Base-by-base conservation (phyloP, 2,329 filamentous ascomycete species). In the Colletotrichum neosansevieriae region DNA sequence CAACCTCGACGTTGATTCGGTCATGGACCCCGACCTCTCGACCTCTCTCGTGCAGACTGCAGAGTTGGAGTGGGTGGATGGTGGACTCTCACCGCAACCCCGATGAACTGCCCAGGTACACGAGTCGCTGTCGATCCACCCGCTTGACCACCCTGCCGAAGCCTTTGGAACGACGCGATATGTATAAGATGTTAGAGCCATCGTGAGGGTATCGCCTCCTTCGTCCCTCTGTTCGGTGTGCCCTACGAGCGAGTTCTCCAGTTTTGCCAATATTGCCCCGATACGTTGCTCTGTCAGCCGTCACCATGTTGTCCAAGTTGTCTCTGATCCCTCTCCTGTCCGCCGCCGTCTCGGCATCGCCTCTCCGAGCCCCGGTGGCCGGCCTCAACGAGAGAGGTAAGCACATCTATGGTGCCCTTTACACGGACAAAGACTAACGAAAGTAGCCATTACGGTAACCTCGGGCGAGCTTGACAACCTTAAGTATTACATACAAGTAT, bases 401-500 rank as follows among this genome's bases (percentile, higher is more conserved):
- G 34, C n/a, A 11, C 36, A 19, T 24, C n/a, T 24, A 13, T 13
- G 2, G 21, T 17, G 4, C 32, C 10, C 6, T 4, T 21, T 13
- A 51, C 32, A 45, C 24, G 29, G 57, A 34, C 56, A 19, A 24
- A 59, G 24, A 56, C 51, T 56, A 47, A 68, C 34, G 9, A 24
- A 2, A 24, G 19, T 50, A 70, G 65, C 45, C 44, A 45, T 68
- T 24, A 62, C 68, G 4, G 73, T 81, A 56, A 77, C 78, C 6
- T 40, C 71, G 3, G 67, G 73, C 10, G 74, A 83, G 36, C 73
- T 84, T 13, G 70, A 72, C 67, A 79, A 78, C 64, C 78, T 88
- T 70, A 73, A 80, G 58, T 83, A 84, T 73, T 88, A 82, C 71
- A 79, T 81, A 34, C 82, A 89, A 75, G 63, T 61, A 60, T 13